These are phyloP conservation scores for Euphorbia tirucalli DNA, from an alignment of 345 rosid genomes.

Conservation along the genomic window DNA sequence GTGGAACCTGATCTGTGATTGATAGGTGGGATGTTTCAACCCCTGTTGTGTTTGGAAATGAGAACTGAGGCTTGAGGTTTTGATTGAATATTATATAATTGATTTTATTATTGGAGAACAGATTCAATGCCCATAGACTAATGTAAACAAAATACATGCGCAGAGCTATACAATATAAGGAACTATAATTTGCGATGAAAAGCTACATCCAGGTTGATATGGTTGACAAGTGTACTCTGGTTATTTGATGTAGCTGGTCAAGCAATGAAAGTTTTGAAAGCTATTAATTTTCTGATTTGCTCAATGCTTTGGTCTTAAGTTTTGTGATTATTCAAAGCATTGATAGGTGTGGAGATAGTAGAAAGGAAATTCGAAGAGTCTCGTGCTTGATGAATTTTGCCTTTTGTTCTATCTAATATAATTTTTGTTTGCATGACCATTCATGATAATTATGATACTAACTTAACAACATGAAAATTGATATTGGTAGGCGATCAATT, in stretches of 20 bases:
- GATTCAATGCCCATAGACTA: background rate
- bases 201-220: background rate
- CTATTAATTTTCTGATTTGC: background rate
- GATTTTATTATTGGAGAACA: slow-evolving; percentile 2
- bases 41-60: background rate
- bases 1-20: background rate
- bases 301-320: background rate
- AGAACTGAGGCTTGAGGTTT: background rate
- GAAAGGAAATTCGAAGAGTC: background rate
- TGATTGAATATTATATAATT: background rate
- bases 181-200: background rate
- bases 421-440: background rate
- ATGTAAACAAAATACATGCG: background rate
- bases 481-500: background rate
- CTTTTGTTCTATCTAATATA: background rate
- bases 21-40: background rate
- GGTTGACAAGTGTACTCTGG: background rate
- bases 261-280: background rate
- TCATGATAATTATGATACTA: background rate
- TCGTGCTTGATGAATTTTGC: background rate
- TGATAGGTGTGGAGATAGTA: background rate
- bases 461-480: background rate
- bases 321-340: background rate
- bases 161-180: background rate
- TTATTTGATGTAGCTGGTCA: background rate